Evolutionary conservation across 2,329 filamentous ascomycete genomes (phyloP).

Genomic region (Oidium heveae): DNA sequence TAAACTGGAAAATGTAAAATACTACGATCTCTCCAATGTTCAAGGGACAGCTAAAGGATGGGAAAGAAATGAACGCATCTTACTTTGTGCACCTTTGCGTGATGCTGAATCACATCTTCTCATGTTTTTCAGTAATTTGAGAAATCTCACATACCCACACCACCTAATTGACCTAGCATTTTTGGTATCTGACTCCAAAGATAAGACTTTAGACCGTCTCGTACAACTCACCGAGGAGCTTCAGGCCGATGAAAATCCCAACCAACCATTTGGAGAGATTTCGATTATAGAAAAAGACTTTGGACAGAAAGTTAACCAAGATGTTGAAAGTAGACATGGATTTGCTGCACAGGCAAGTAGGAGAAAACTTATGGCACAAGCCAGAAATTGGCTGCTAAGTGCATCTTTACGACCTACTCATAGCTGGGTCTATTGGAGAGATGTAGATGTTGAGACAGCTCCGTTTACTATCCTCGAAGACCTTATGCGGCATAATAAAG

Average conservation of each 20-base stretch:
- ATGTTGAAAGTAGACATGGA: constrained; percentile 90
- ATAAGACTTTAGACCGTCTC: constrained; percentile 58
- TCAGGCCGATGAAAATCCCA: constrained; percentile 55
- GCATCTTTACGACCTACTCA: constrained; percentile 83
- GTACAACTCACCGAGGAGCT: constrained; percentile 51
- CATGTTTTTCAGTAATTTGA: constrained; percentile 97
- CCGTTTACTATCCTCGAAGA: constrained; percentile 94
- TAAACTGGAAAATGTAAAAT: constrained; percentile 81
- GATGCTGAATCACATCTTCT: constrained; percentile 77
- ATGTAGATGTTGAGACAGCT: constrained; percentile 93
- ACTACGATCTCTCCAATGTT: constrained; percentile 84
- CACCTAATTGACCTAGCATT: constrained; percentile 92
- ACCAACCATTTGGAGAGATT: constrained; percentile 78
- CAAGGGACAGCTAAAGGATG: constrained; percentile 80
- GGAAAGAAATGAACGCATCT: constrained; percentile 86
- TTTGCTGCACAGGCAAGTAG: constrained; percentile 87
- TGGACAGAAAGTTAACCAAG: constrained; percentile 90
- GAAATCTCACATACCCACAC: constrained; percentile 92
- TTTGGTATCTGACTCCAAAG: constrained; percentile 90
- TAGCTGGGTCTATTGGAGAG: constrained; percentile 98
- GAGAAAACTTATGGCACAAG: constrained; percentile 93
- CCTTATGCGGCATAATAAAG: constrained; percentile 95
- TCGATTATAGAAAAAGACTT: constrained; percentile 98
- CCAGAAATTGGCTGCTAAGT: constrained; percentile 87
- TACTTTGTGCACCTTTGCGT: constrained; percentile 80